Evolutionary conservation across 2,329 filamentous ascomycete genomes (phyloP).

Genomic region (Laburnicola sp.): DNA sequence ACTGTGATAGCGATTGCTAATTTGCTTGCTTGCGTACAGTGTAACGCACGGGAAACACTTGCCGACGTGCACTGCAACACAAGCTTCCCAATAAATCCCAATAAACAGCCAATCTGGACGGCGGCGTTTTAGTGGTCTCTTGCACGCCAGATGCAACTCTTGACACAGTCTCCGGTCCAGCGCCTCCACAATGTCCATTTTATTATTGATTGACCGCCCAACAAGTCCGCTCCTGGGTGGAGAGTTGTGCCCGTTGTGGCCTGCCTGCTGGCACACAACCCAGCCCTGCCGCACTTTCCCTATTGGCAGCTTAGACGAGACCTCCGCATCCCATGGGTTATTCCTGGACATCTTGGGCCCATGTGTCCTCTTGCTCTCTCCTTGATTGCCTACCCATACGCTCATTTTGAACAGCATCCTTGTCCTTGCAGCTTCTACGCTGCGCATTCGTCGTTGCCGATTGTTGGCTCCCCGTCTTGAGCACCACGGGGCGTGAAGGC

Average conservation of each 20-base stretch:
- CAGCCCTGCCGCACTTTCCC: constrained; percentile 7
- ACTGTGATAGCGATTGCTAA: not conserved
- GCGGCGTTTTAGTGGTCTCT: constrained; percentile 6
- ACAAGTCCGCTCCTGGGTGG: not conserved
- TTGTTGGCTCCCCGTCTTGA: not conserved
- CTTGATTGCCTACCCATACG: not conserved
- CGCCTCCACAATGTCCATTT: not conserved
- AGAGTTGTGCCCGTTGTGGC: constrained; percentile 3
- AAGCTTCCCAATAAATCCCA: too few species aligned
- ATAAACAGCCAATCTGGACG: constrained; percentile 1
- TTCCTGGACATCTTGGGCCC: not conserved
- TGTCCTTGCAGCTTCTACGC: constrained; percentile 2
- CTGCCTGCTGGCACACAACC: constrained; percentile 1
- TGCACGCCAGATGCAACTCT: constrained; percentile 2
- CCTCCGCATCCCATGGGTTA: not conserved
- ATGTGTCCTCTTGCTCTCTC: constrained; percentile 8
- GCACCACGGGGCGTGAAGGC: not conserved
- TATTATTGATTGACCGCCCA: constrained; percentile 1
- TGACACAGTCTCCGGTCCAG: not conserved
- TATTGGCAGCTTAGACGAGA: constrained; percentile 10
- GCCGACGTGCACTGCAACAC: not conserved
- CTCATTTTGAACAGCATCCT: not conserved
- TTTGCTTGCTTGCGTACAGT: not conserved
- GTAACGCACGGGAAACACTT: constrained; percentile 2
- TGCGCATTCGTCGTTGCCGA: not conserved